These are phyloP conservation scores for Podospora comata DNA, from an alignment of 495 filamentous ascomycete species.

Conservation along the genomic window DNA sequence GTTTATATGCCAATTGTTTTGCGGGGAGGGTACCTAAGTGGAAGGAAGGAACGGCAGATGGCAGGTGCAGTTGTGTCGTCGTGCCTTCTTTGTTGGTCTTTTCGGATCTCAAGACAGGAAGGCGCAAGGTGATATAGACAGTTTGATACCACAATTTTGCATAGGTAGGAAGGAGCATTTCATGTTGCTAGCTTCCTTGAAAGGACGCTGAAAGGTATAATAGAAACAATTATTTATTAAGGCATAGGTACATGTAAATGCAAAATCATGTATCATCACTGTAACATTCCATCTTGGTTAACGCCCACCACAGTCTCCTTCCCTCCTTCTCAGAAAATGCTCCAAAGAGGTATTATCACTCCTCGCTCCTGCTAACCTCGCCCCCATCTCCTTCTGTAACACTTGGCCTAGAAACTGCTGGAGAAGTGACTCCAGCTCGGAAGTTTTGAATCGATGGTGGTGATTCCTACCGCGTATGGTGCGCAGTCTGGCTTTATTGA, in stretches of 20 bases:
- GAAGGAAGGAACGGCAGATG: neutral
- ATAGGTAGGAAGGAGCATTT: neutral
- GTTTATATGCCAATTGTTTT: too few species aligned
- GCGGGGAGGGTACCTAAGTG: neutral
- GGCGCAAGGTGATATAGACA: neutral
- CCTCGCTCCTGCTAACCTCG: neutral
- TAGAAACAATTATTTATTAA: constrained; percentile 6
- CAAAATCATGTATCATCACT: constrained; percentile 2
- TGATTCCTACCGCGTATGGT: neutral
- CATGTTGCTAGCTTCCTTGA: neutral
- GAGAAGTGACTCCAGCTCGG: neutral
- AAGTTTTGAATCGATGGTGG: neutral
- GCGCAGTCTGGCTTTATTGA: neutral
- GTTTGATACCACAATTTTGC: neutral
- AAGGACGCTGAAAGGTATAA: neutral
- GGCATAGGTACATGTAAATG: neutral
- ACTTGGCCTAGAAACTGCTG: constrained; percentile 21
- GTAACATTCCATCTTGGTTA: neutral
- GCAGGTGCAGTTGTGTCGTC: too few species aligned
- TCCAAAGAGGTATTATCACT: constrained; percentile 20
- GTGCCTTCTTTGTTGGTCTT: too few species aligned
- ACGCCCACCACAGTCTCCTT: constrained; percentile 28
- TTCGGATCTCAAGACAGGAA: neutral
- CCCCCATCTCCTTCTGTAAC: constrained; percentile 11
- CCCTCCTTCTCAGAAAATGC: constrained; percentile 32